phyloP scores from a whole-genome alignment of 345 rosid genomes.

The Ceriops tagal region DNA sequence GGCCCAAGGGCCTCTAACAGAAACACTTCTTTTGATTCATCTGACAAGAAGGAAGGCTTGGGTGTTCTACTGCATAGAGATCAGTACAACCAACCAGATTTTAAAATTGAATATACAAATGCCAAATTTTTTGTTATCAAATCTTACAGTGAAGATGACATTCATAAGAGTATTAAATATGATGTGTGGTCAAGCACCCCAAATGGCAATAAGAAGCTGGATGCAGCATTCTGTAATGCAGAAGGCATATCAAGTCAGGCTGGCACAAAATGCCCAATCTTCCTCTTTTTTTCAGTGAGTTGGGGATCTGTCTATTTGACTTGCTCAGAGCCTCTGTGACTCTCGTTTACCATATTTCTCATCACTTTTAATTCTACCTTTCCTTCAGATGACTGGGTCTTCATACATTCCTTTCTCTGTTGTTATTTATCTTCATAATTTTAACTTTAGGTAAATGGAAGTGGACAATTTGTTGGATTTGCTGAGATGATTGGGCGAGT shows the following conservation, averaged over 20 bases:
- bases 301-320: background rate
- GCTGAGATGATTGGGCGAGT: constrained; percentile 79
- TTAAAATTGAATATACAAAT: constrained; percentile 42
- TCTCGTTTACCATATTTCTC: too few relatives aligned
- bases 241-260: constrained; percentile 40
- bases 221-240: constrained; percentile 55
- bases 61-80: constrained; percentile 35
- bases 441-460: constrained; percentile 63
- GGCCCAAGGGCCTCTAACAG: constrained; percentile 59
- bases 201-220: constrained; percentile 67
- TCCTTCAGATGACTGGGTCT: background rate
- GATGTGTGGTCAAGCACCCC: constrained; percentile 75
- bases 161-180: constrained; percentile 72
- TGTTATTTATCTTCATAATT: background rate
- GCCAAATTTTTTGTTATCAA: constrained; percentile 71
- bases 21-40: constrained; percentile 37
- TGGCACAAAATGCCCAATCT: constrained; percentile 52
- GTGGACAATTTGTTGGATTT: constrained; percentile 78
- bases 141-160: constrained; percentile 76
- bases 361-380: too few relatives aligned
- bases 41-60: constrained; percentile 36
- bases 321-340: background rate
- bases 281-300: constrained; percentile 74
- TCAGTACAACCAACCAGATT: constrained; percentile 54
- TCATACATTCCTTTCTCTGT: background rate